Evolutionary conservation across 2,329 filamentous ascomycete genomes (phyloP).

Genomic region (Metarhizium album): DNA sequence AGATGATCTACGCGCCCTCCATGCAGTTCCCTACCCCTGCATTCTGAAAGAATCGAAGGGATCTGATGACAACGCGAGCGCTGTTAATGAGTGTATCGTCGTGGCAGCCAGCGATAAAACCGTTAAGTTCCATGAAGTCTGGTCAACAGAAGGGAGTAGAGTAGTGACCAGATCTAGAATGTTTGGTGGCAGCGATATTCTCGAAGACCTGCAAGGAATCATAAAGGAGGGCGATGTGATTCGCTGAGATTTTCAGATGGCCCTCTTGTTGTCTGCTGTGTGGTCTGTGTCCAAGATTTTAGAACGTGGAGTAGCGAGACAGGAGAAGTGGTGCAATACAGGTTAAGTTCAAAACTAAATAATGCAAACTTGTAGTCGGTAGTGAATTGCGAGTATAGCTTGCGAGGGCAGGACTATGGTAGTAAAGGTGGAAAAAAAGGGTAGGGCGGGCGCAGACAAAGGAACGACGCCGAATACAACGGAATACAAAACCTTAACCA

Average conservation of each 20-base stretch:
- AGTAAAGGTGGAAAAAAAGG: no score
- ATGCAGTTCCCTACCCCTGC: slow-evolving; percentile 74
- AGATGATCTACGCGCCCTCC: slow-evolving; percentile 68
- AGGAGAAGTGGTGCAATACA: background rate
- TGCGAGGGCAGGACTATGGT: background rate
- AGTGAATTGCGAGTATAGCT: background rate
- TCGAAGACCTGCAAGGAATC: slow-evolving; percentile 72
- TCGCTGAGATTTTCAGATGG: slow-evolving; percentile 35
- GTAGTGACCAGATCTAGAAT: slow-evolving; percentile 45
- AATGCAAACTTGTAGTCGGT: background rate
- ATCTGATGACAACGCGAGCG: slow-evolving; percentile 13
- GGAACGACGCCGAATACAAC: background rate
- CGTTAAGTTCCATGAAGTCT: slow-evolving; percentile 93
- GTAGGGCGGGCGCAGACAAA: background rate
- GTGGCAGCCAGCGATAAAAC: slow-evolving; percentile 86
- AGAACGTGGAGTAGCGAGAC: background rate
- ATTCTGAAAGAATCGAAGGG: slow-evolving; percentile 21
- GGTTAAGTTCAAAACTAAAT: background rate
- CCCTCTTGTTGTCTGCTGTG: background rate
- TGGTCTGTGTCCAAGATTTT: background rate
- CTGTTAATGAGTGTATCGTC: slow-evolving; percentile 56
- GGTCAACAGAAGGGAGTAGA: slow-evolving; percentile 53
- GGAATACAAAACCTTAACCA: no score
- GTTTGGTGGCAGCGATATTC: slow-evolving; percentile 73
- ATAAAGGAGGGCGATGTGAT: slow-evolving; percentile 64